Base-by-base conservation (phyloP, 192 early-diverging fungal species). In the Coemansia nantahalensis region DNA sequence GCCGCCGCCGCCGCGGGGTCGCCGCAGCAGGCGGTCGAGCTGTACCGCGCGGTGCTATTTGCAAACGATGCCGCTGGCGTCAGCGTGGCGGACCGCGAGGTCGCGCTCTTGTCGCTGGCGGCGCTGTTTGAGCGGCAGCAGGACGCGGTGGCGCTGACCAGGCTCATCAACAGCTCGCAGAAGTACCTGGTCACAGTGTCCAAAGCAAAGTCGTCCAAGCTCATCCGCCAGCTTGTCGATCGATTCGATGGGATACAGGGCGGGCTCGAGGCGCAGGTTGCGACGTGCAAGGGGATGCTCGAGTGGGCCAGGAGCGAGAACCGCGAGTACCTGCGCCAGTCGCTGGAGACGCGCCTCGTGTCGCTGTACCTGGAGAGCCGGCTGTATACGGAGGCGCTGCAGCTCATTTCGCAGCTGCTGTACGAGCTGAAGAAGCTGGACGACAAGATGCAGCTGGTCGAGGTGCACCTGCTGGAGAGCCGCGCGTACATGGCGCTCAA, bases 401-500 rank as follows among this genome's bases (percentile, higher is more conserved):
- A 71, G 19, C 74, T 99, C 46, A 93, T 94, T 36, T 80, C 80
- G 39, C 69, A 82, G 38, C 79, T 99, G 37, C 82, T 97, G 48
- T 93, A 89, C 48, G 94, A 97, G 80, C 81, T 99, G n/a, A 99
- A 98, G 81, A 87, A 91, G 39, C 71, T 99, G 38, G 97, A 99
- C 80, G 97, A 99, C 81, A 97, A 97, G 79, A 93, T 92, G 83
- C 88, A 96, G 18, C 72, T 98, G 47, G 91, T 98, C 37, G 97
- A 99, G 61, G 95, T 99, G 6, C 93, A 97, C 54, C 62, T 99
- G 45, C 75, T 99, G 41, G 95, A 99, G 76, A 93, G 90, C 67
- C 81, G 92, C 56, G 91, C 90, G 19, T 97, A 89, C 61, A 90
- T 95, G 71, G 90, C 92, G 3, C 74, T 97, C 22, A 79, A 90